Conservation (phyloP, 176 grass and related monocot genomes). For the Stipa capillata region DNA sequence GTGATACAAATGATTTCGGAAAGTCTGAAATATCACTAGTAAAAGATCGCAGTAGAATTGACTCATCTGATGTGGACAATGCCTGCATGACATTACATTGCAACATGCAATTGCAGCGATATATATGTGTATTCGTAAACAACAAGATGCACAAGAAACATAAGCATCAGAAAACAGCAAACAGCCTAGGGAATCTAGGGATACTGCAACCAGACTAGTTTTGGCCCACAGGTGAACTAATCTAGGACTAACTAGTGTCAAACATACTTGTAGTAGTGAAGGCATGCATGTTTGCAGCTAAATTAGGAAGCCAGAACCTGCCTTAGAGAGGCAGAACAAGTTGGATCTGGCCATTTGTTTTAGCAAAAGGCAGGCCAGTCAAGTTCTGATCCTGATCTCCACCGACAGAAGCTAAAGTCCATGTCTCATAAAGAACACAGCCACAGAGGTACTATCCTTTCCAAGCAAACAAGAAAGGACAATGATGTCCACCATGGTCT, state of each 20-base stretch:
- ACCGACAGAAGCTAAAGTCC: constrained; percentile 24
- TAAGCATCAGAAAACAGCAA: neutral
- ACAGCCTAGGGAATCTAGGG: no score
- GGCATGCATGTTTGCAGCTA: neutral
- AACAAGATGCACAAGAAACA: neutral
- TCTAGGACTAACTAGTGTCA: neutral
- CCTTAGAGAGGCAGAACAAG: neutral
- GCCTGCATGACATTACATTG: neutral
- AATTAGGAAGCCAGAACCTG: neutral
- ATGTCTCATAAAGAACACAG: neutral
- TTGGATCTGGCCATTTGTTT: constrained; percentile 5
- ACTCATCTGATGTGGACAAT: neutral
- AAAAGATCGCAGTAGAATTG: neutral
- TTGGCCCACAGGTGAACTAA: neutral
- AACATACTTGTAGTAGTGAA: neutral
- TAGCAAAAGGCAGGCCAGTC: neutral
- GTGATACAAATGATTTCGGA: neutral
- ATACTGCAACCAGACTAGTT: neutral
- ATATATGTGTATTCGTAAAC: neutral
- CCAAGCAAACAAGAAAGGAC: constrained; percentile 31
- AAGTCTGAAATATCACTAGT: neutral
- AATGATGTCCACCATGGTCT: constrained; percentile 31
- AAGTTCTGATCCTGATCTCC: neutral
- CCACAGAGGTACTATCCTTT: neutral
- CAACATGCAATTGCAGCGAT: neutral